These are phyloP conservation scores for Mucor irregularis DNA, from an alignment of 371 early-diverging fungal species.

Conservation along the genomic window DNA sequence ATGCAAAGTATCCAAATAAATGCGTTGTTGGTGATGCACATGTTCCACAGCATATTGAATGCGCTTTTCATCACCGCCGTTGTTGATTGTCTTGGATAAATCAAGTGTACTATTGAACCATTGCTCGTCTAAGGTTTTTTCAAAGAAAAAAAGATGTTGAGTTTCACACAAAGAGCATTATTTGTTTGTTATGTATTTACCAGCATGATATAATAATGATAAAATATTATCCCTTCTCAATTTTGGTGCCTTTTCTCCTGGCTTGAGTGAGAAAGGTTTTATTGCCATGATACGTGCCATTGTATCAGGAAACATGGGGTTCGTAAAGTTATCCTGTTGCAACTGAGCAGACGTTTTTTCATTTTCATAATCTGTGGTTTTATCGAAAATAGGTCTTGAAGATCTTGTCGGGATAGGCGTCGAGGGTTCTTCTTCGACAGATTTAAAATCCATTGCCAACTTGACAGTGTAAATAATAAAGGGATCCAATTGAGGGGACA, in stretches of 20 bases:
- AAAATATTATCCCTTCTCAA: slow-evolving; percentile 20
- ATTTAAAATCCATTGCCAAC: slow-evolving; percentile 14
- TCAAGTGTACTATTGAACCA: slow-evolving; percentile 14
- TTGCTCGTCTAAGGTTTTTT: slow-evolving; percentile 22
- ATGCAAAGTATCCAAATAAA: slow-evolving; percentile 26
- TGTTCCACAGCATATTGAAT: slow-evolving; percentile 3
- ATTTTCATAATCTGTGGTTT: too few species aligned
- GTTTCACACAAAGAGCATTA: not conserved
- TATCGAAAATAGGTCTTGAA: too few species aligned
- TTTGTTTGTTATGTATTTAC: slow-evolving; percentile 12
- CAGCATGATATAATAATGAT: slow-evolving; percentile 33
- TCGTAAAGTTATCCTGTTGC: not conserved
- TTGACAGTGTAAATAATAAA: slow-evolving; percentile 22
- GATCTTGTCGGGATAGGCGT: not conserved
- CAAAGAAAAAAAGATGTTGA: not conserved
- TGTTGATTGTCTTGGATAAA: not conserved
- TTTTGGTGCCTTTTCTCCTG: slow-evolving; percentile 8
- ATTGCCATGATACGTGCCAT: slow-evolving; percentile 20
- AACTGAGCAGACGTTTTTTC: not conserved
- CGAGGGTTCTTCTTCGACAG: not conserved
- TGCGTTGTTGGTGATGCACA: slow-evolving; percentile 30
- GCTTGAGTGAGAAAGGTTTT: slow-evolving; percentile 5
- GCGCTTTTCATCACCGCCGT: too few species aligned
- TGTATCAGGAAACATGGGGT: slow-evolving; percentile 12
- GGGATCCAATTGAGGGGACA: slow-evolving; percentile 24